Evolutionary conservation across 768 basidiomycete genomes (phyloP).

Genomic region (Russula sp.): DNA sequence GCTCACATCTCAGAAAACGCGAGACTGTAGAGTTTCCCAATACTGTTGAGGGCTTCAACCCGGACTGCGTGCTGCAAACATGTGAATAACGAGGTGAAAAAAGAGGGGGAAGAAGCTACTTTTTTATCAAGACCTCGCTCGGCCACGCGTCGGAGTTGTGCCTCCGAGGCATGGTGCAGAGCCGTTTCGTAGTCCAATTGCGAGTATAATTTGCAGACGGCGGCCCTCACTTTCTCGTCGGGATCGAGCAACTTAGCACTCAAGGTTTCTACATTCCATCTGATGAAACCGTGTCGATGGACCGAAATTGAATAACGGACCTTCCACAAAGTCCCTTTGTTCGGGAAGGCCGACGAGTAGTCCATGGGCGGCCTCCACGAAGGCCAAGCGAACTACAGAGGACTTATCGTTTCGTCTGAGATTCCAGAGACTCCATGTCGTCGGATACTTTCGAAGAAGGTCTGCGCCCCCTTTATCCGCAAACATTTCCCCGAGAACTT

Average conservation of each 20-base stretch:
- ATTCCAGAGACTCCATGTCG: constrained; percentile 83
- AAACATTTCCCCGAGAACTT: constrained; percentile 87
- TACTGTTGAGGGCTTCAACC: constrained; percentile 63
- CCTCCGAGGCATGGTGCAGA: constrained; percentile 66
- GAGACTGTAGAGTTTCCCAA: constrained; percentile 71
- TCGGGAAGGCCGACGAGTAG: constrained; percentile 63
- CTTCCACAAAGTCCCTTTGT: constrained; percentile 60
- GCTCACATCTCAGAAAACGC: constrained; percentile 84
- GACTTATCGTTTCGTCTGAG: constrained; percentile 71
- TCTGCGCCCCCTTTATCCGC: constrained; percentile 67
- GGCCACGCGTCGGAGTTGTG: constrained; percentile 55
- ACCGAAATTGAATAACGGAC: constrained; percentile 34
- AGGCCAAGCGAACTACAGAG: constrained; percentile 61
- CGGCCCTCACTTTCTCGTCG: constrained; percentile 85
- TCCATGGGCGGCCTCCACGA: constrained; percentile 61
- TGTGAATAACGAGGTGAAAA: not conserved
- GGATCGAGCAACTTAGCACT: constrained; percentile 68
- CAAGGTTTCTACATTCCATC: constrained; percentile 42
- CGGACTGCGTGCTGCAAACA: constrained; percentile 48
- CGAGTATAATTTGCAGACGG: constrained; percentile 74
- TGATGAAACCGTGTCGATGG: not conserved
- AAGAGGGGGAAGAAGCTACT: constrained; percentile 34
- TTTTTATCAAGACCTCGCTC: constrained; percentile 81
- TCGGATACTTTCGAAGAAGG: constrained; percentile 70
- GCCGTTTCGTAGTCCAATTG: constrained; percentile 88